Evolutionary conservation across 805 yeast genomes (phyloP), one percentile per base, ranked within the genome.

Genomic region (Metschnikowia continentalis): DNA sequence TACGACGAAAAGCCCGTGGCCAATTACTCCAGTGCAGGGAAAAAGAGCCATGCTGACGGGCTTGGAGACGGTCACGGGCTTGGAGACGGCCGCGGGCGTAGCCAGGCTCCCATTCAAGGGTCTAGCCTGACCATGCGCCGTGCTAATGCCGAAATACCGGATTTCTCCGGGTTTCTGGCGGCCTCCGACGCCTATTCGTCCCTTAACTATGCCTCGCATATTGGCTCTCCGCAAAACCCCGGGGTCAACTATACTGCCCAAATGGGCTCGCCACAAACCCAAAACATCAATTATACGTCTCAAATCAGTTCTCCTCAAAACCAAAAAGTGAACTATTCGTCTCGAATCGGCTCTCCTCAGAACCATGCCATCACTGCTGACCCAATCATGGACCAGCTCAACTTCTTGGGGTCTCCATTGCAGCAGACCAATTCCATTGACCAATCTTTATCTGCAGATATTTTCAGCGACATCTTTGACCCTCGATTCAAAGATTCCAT

Each of bases 301-400:
- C 23, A 40, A 7, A 8, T 40, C 35, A 23, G 15, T 13, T 26
- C 36, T 13, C 45, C 42, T 8, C 30, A 26, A 8, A 26, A 26
- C 11, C 30, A 5, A 8, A 40, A 40, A 14, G 5, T 30, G n/a
- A 40, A 26, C 4, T 40, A 40, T n/a, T 15, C 26, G 15, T 26
- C 43, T 5, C 23, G 26, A 7, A 8, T 40, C 35, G 32, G 15
- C 13, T 26, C 36, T 13, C 45, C 42, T 26, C 30, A 26, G 4
- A 35, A 33, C 11, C 32, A 11, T 23, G 20, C 23, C 37, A 35
- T 42, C 22, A 23, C 53, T 7, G 44, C 30, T 35, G 59, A 56
- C 44, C 60, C 59, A 8, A 53, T 40, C 42, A 46, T 50, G 55
- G 59, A 56, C 46, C 47, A 56, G 14, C 57, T 58, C 43, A 59